A percentile compares a stretch with the other conserved stretches of the same genome.
Conservation (phyloP, 495 filamentous ascomycete species). For the Chlorociboria aeruginascens region DNA sequence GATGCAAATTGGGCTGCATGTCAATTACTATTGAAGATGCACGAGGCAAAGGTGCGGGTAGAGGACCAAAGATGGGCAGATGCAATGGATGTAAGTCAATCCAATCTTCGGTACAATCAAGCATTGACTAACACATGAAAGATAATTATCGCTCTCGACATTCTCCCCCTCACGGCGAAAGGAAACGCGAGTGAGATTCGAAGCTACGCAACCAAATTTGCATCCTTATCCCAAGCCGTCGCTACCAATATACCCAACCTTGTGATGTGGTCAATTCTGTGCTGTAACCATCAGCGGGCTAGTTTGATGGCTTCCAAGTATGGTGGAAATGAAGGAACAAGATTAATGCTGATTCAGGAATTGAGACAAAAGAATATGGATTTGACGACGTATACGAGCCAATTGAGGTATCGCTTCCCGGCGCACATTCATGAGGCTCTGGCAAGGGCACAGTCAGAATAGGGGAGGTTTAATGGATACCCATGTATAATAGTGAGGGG, state of each 20-base stretch:
- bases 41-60: slow-evolving; percentile 59
- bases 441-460: slow-evolving; percentile 62
- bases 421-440: slow-evolving; percentile 66
- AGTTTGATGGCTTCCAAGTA: slow-evolving; percentile 50
- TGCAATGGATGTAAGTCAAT: slow-evolving; percentile 68
- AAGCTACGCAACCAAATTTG: slow-evolving; percentile 60
- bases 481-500: not conserved
- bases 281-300: slow-evolving; percentile 65
- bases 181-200: slow-evolving; percentile 67
- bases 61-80: slow-evolving; percentile 60
- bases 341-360: slow-evolving; percentile 49
- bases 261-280: slow-evolving; percentile 83
- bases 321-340: slow-evolving; percentile 59
- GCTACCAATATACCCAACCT: slow-evolving; percentile 79
- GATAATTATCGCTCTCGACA: slow-evolving; percentile 58
- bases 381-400: slow-evolving; percentile 85
- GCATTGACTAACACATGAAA: slow-evolving; percentile 25
- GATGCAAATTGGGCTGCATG: slow-evolving; percentile 54
- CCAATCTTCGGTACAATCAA: slow-evolving; percentile 4
- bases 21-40: slow-evolving; percentile 62
- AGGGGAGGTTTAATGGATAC: not conserved
- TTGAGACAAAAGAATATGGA: slow-evolving; percentile 71
- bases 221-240: slow-evolving; percentile 59
- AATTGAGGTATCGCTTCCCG: slow-evolving; percentile 78
- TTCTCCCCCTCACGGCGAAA: slow-evolving; percentile 62